Evolutionary conservation across 2,329 filamentous ascomycete genomes (phyloP).

Genomic region (Paracamarosporium sp.): DNA sequence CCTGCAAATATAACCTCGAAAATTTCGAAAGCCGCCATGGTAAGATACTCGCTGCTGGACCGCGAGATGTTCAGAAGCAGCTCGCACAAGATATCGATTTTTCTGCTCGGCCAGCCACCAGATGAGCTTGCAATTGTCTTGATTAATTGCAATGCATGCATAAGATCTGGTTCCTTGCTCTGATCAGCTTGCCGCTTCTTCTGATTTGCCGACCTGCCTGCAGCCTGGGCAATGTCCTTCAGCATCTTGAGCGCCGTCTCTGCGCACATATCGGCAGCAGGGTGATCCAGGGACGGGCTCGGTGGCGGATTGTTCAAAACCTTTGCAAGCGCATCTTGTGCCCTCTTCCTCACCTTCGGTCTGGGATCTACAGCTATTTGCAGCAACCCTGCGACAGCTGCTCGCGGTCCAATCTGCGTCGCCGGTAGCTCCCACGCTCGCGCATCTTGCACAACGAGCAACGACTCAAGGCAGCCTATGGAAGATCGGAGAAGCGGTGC

Average conservation of each 20-base stretch:
- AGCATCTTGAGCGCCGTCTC: conserved; percentile 86
- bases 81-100: conserved; percentile 91
- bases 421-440: conserved; percentile 86
- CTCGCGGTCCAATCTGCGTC: conserved; percentile 81
- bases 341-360: conserved; percentile 92
- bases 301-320: conserved; percentile 86
- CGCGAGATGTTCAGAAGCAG: conserved; percentile 86
- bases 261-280: conserved; percentile 94
- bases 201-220: conserved; percentile 73
- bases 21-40: conserved; percentile 94
- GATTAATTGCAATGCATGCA: conserved; percentile 90
- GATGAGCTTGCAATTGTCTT: conserved; percentile 88
- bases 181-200: conserved; percentile 60
- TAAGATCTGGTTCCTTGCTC: conserved; percentile 79
- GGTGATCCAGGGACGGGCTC: conserved; percentile 91
- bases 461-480: conserved; percentile 91
- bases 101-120: conserved; percentile 94
- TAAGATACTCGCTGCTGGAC: conserved; percentile 93
- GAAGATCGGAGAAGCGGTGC: conserved; percentile 85
- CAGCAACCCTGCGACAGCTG: conserved; percentile 85
- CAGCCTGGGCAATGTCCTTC: conserved; percentile 74
- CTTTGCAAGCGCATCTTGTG: conserved; percentile 85
- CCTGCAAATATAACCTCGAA: conserved; percentile 97
- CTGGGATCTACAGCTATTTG: conserved; percentile 84
- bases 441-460: conserved; percentile 87